Evolutionary conservation across 441 rosid species (phyloP), one percentile per base, ranked within the genome.

Genomic region (Pelargonium cotyledonis): DNA sequence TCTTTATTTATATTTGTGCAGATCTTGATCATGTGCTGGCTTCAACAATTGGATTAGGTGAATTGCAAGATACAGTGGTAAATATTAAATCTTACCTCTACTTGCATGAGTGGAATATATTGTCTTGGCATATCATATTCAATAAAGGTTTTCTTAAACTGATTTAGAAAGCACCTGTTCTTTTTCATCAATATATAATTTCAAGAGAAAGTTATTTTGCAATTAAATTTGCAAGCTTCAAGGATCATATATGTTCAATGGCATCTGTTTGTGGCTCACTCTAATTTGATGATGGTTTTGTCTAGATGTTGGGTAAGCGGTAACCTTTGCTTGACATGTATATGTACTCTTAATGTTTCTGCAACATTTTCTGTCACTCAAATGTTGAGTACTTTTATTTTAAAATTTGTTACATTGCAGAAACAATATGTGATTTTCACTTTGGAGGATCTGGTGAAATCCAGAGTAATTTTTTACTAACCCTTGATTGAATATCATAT

Each of bases 31-130:
- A 65, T 69, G 57, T 67, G 55, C 65, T 73, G 62, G 79, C 77
- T 60, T 78, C 77, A 38, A 49, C 68, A 46, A 70, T 85, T 74
- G 65, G 79, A 63, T 68, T 73, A 47, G 73, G 60, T 23, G 70
- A 74, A 18, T 70, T 71, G 68, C 85, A 71, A 72, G 82, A 76
- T 38, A 67, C 55, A 46, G 73, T 38, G 84, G 90, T 84, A 80
- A 76, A 63, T 70, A 53, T 72, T 64, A 73, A 65, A 65, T 67
- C 21, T 21, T 10, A 16, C 15, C 26, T 46, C 41, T 69, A 5
- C 31, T 44, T 64, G 38, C 76, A 44, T 60, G 14, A 66, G 8
- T 21, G 29, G n/a, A 68, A 60, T 63, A 46, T 44, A 70, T 31
- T 65, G 26, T 49, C 61, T 63, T 5, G 58, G 19, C 18, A 31